Evolutionary conservation across 768 basidiomycete species (phyloP).

Genomic region (Boletus bicolor): DNA sequence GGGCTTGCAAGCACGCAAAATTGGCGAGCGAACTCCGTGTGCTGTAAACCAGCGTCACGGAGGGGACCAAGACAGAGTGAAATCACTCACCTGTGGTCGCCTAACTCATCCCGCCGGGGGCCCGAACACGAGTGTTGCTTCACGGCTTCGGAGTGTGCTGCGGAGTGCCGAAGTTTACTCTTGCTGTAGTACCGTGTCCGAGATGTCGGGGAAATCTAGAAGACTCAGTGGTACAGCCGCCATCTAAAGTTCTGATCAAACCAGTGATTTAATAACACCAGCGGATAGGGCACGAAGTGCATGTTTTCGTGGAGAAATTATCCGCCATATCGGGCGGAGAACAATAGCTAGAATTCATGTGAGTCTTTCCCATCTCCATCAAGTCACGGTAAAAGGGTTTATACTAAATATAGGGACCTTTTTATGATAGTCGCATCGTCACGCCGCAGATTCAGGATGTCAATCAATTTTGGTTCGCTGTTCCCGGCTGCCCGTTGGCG

Average conservation of each 20-base stretch:
- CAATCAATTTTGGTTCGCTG: neutral
- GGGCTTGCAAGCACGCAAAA: neutral
- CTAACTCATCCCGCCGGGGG: neutral
- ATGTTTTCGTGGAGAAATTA: neutral
- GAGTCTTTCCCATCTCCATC: neutral
- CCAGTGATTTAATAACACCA: neutral
- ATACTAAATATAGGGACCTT: neutral
- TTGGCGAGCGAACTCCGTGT: neutral
- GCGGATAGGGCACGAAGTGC: neutral
- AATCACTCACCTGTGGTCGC: slow-evolving; percentile 11
- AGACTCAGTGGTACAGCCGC: neutral
- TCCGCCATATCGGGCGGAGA: neutral
- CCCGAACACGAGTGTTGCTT: neutral
- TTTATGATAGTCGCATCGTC: neutral
- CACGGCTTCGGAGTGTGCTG: too few species aligned
- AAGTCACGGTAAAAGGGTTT: neutral
- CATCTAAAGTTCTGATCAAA: neutral
- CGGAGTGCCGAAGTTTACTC: neutral
- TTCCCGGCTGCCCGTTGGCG: neutral
- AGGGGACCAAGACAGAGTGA: neutral
- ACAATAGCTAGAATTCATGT: neutral
- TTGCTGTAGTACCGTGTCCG: neutral
- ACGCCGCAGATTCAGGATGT: neutral
- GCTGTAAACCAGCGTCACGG: slow-evolving; percentile 9
- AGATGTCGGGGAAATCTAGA: neutral